Evolutionary conservation across 306 rosid genomes (phyloP).

Genomic region (Trifolium dubium): DNA sequence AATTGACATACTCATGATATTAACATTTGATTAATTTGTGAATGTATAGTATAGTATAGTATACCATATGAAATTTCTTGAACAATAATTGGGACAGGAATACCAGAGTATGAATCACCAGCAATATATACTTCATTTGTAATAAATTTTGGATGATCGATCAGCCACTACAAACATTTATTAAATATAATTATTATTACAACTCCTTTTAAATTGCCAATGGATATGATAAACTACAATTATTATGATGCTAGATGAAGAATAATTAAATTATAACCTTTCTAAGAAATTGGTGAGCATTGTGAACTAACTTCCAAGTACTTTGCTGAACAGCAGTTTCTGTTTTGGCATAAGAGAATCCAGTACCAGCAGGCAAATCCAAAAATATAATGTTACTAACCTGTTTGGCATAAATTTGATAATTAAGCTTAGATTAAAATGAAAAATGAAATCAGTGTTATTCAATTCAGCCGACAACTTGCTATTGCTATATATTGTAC

Average conservation of each 20-base stretch:
- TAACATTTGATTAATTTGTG: no score
- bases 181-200: no score
- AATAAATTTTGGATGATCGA: constrained; percentile 34
- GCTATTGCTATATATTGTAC: background rate
- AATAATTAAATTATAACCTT: background rate
- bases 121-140: constrained; percentile 55
- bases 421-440: constrained; percentile 1
- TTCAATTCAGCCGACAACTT: background rate
- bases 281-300: constrained; percentile 25
- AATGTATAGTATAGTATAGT: no score
- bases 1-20: no score
- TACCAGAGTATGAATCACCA: constrained; percentile 71
- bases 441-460: background rate
- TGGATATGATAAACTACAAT: no score
- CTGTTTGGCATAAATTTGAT: background rate
- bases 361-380: constrained; percentile 11
- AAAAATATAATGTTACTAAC: constrained; percentile 27
- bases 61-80: constrained; percentile 58
- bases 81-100: constrained; percentile 52
- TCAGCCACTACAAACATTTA: constrained; percentile 54
- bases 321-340: constrained; percentile 17
- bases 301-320: background rate
- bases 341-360: constrained; percentile 28
- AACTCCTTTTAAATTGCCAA: no score
- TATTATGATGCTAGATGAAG: no score